These are phyloP conservation scores for Naganishia vaughanmartiniae DNA, from an alignment of 768 basidiomycete genomes.

Conservation along the genomic window DNA sequence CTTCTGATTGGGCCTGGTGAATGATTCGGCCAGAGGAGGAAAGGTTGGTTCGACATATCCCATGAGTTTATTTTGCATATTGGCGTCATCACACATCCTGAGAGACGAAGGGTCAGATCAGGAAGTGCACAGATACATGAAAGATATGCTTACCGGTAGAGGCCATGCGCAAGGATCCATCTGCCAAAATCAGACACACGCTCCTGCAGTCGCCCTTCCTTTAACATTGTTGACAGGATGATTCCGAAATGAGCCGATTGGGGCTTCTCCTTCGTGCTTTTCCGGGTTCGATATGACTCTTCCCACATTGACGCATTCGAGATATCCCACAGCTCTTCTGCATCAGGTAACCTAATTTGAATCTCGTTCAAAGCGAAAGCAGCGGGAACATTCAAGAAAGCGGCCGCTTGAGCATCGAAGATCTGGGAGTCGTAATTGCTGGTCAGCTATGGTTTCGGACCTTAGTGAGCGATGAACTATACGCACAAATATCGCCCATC, in stretches of 20 bases:
- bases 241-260: background rate
- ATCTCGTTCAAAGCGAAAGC: conserved; percentile 38
- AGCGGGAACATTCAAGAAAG: conserved; percentile 36
- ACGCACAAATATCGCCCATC: conserved; percentile 47
- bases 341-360: conserved; percentile 36
- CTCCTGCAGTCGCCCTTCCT: conserved; percentile 13
- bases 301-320: conserved; percentile 38
- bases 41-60: conserved; percentile 6
- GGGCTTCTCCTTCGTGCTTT: background rate
- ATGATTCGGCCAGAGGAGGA: conserved; percentile 14
- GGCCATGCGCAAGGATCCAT: conserved; percentile 37
- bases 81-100: conserved; percentile 22
- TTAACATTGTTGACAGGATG: conserved; percentile 10
- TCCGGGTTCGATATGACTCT: conserved; percentile 12
- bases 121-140: background rate
- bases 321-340: conserved; percentile 40
- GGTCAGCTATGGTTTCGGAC: background rate
- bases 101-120: background rate
- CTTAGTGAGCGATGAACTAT: background rate
- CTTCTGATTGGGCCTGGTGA: conserved; percentile 10
- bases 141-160: conserved; percentile 38
- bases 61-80: conserved; percentile 17
- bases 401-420: conserved; percentile 39
- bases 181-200: conserved; percentile 37
- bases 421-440: conserved; percentile 28